Percentiles rank a stretch among this genome's conserved stretches.
Conservation (phyloP, 768 basidiomycete species). For the Trametes gibbosa region DNA sequence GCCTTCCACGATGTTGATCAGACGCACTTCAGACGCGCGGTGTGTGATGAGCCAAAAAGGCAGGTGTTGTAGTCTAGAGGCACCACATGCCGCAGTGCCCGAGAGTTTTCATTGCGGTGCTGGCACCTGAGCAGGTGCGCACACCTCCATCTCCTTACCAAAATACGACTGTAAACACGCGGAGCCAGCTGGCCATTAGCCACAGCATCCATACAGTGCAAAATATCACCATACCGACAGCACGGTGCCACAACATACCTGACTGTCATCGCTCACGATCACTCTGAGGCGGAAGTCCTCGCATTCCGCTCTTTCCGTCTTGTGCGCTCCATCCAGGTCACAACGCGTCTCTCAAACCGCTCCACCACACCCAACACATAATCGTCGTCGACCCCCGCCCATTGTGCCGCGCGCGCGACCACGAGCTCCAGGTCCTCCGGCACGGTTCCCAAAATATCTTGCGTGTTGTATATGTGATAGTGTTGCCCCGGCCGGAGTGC, state of each 20-base stretch:
- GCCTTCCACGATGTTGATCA: too few species aligned
- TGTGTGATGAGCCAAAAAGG: too few species aligned
- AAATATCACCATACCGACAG: too few species aligned
- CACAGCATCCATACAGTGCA: too few species aligned
- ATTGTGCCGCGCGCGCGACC: slow-evolving; percentile 47
- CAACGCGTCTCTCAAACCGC: slow-evolving; percentile 61
- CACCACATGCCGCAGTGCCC: too few species aligned
- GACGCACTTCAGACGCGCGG: neutral
- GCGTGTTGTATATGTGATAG: slow-evolving; percentile 62
- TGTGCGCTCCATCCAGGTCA: slow-evolving; percentile 43
- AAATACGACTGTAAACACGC: too few species aligned
- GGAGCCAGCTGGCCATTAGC: too few species aligned
- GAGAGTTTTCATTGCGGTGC: neutral
- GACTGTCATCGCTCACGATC: too few species aligned
- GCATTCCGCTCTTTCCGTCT: slow-evolving; percentile 14
- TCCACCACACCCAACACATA: slow-evolving; percentile 58
- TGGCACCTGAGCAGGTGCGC: neutral
- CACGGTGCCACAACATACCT: too few species aligned
- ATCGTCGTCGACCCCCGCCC: slow-evolving; percentile 53
- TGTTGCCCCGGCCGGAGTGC: slow-evolving; percentile 51
- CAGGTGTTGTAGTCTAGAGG: too few species aligned
- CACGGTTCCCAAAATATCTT: slow-evolving; percentile 63
- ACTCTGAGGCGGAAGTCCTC: neutral
- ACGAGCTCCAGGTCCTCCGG: slow-evolving; percentile 51
- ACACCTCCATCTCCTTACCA: neutral